phyloP scores from a whole-genome alignment of 176 grass and related monocot species.

The Chrysopogon serrulatus region DNA sequence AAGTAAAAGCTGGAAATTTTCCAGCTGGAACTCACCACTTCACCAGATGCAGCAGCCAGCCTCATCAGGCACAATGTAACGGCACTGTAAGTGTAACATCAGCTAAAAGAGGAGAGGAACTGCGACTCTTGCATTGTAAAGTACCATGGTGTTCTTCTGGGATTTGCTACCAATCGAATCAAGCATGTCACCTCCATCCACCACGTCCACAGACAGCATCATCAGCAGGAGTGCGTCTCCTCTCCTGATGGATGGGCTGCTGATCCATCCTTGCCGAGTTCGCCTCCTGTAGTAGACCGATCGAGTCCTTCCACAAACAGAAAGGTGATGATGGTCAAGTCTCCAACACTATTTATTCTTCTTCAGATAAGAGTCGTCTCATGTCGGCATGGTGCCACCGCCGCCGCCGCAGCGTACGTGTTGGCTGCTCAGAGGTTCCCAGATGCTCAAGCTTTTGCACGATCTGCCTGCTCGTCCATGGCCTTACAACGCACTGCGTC shows the following conservation, averaged over 20 bases:
- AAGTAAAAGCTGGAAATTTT: neutral
- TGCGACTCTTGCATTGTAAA: neutral
- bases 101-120: constrained; percentile 12
- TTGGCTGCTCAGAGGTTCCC: neutral
- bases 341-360: constrained; percentile 16
- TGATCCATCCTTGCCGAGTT: neutral
- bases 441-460: constrained; percentile 7
- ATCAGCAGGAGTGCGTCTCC: constrained; percentile 5
- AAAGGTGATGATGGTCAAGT: constrained; percentile 7
- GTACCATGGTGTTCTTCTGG: neutral
- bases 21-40: neutral
- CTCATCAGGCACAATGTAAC: neutral
- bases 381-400: neutral
- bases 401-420: neutral
- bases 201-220: neutral
- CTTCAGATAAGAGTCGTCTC: constrained; percentile 35
- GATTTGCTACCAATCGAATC: neutral
- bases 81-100: constrained; percentile 18
- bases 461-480: constrained; percentile 1
- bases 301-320: constrained; percentile 28
- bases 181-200: neutral
- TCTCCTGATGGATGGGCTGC: too few species aligned
- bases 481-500: constrained; percentile 5
- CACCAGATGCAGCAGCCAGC: neutral
- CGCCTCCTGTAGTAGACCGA: constrained; percentile 21